phyloP scores from a whole-genome alignment of 1,284 basidiomycete genomes.

The Ustilago nuda region DNA sequence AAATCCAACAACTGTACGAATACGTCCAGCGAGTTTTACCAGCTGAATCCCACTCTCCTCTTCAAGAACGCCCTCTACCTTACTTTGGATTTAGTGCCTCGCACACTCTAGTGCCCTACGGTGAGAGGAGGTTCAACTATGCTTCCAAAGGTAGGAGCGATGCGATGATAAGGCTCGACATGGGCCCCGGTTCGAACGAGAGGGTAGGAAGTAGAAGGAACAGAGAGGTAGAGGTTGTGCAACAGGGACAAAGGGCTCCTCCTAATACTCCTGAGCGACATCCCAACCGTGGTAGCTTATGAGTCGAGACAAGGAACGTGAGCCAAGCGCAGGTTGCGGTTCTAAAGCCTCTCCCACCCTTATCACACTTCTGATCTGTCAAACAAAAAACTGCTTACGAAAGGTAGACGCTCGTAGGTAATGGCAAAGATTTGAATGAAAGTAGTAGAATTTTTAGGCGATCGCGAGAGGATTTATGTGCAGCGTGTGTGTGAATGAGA shows the following conservation, averaged over 20 bases:
- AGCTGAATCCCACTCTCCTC: not conserved
- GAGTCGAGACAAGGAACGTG: not conserved
- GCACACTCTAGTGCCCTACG: not conserved
- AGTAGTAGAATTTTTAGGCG: not conserved
- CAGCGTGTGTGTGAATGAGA: constrained; percentile 1
- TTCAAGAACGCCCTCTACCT: not conserved
- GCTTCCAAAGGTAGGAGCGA: too few relatives aligned
- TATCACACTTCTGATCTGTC: not conserved
- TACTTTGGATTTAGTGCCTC: not conserved
- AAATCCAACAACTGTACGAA: not conserved
- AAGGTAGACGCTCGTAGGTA: not conserved
- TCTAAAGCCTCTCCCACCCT: not conserved
- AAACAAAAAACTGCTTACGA: too few relatives aligned
- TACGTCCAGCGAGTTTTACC: not conserved
- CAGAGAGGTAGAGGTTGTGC: not conserved
- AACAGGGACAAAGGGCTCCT: constrained; percentile 1
- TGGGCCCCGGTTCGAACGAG: not conserved
- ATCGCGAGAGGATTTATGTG: not conserved
- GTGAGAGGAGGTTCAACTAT: too few relatives aligned
- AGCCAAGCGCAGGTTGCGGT: not conserved
- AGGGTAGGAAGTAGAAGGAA: not conserved
- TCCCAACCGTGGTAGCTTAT: not conserved
- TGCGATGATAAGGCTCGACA: too few relatives aligned
- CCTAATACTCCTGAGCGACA: constrained; percentile 14
- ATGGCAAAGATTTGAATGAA: not conserved